These are phyloP conservation scores for Leccinum longicurvipes DNA, from an alignment of 768 basidiomycete species.

Conservation along the genomic window DNA sequence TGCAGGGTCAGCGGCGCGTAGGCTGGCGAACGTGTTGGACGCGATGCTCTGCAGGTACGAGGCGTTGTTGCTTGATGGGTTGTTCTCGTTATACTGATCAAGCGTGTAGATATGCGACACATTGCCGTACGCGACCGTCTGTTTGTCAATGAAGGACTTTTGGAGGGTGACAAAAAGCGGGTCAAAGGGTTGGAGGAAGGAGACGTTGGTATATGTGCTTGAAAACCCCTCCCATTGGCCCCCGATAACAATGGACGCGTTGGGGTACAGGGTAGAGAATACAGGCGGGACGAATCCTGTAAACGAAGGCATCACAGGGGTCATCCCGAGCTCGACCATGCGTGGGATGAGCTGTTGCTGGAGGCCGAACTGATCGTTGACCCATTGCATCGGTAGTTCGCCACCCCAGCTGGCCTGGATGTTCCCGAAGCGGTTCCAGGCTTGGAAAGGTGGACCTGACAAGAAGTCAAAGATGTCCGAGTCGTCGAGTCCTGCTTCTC, in stretches of 20 bases:
- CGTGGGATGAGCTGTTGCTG: conserved; percentile 34
- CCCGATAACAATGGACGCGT: conserved; percentile 14
- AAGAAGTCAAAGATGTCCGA: conserved; percentile 34
- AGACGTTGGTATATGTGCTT: conserved; percentile 31
- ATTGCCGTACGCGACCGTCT: conserved; percentile 32
- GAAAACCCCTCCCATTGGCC: conserved; percentile 37
- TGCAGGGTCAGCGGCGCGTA: conserved; percentile 38
- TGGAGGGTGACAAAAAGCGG: conserved; percentile 36
- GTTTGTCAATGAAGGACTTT: conserved; percentile 32
- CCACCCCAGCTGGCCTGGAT: conserved; percentile 41
- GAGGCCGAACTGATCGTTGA: conserved; percentile 29
- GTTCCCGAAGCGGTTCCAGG: conserved; percentile 40
- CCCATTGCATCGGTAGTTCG: conserved; percentile 27
- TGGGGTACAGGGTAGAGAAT: conserved; percentile 8
- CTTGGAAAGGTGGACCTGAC: conserved; percentile 30
- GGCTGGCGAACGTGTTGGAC: conserved; percentile 33
- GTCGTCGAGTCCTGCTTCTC: conserved; percentile 36
- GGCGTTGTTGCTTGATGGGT: conserved; percentile 32
- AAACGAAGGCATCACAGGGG: conserved; percentile 39
- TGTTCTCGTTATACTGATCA: conserved; percentile 17
- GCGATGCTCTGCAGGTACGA: conserved; percentile 35
- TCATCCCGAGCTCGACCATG: conserved; percentile 27
- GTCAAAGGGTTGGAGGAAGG: conserved; percentile 24
- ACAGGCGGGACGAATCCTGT: conserved; percentile 40
- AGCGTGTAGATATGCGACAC: conserved; percentile 42